Conservation (phyloP, 1,139 yeast genomes). For the Yamadazyma triangularis region DNA sequence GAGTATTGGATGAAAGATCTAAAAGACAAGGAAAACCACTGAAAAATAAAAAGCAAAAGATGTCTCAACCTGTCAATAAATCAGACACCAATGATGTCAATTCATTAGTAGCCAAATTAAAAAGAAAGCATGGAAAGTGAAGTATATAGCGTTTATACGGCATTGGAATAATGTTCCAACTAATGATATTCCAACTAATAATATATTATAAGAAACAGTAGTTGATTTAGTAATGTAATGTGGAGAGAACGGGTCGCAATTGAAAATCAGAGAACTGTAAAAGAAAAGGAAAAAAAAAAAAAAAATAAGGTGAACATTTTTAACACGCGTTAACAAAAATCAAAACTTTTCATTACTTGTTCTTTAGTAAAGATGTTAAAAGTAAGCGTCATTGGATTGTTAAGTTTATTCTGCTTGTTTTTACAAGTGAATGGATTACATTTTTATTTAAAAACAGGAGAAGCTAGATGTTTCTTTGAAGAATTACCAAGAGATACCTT, state of each 20-base stretch:
- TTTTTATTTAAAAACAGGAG: conserved; percentile 43
- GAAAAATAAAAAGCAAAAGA: conserved; percentile 6
- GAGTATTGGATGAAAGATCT: conserved; percentile 70
- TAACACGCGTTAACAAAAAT: conserved; percentile 3
- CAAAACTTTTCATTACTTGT: background rate
- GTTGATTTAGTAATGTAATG: conserved; percentile 1
- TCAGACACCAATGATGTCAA: conserved; percentile 12
- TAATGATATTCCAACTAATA: background rate
- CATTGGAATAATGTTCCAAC: no score
- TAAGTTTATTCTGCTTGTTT: conserved; percentile 12
- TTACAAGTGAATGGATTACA: conserved; percentile 31
- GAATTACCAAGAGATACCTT: conserved; percentile 40
- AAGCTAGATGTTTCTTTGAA: conserved; percentile 44
- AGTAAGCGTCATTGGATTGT: conserved; percentile 5
- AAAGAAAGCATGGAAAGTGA: conserved; percentile 22
- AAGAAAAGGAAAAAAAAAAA: background rate
- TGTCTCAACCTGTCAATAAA: conserved; percentile 3
- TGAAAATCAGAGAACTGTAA: no score
- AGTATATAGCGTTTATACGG: no score
- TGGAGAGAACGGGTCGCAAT: no score
- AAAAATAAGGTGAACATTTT: background rate
- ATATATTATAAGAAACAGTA: background rate
- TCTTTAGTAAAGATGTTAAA: conserved; percentile 1
- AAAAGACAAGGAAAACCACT: conserved; percentile 39
- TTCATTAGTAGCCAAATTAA: conserved; percentile 34